Evolutionary conservation across 163 green algal species (phyloP).

Genomic region (Scenedesmus sp.): DNA sequence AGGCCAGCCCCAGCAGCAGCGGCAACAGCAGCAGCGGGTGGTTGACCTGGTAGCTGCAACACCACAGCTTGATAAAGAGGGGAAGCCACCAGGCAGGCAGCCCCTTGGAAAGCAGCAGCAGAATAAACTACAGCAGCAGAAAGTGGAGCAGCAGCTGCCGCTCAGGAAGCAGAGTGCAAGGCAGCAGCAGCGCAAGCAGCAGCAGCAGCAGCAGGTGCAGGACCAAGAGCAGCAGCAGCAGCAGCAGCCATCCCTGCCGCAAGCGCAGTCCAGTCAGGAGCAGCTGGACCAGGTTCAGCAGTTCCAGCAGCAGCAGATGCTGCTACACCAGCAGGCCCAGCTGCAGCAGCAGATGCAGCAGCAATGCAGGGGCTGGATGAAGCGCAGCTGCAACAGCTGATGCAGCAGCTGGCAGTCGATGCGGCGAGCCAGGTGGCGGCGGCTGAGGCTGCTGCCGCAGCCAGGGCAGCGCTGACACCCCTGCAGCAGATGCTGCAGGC

Average conservation of each 20-base stretch:
- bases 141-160: conserved; percentile 11
- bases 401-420: conserved; percentile 22
- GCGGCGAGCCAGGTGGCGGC: conserved; percentile 21
- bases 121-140: conserved; percentile 6
- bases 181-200: conserved; percentile 41
- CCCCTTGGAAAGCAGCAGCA: conserved; percentile 8
- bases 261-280: not conserved
- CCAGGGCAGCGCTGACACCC: conserved; percentile 51
- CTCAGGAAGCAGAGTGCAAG: not conserved
- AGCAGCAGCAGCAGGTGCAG: conserved; percentile 4
- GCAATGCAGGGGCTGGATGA: conserved; percentile 11
- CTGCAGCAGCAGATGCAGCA: conserved; percentile 27
- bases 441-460: not conserved
- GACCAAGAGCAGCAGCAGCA: conserved; percentile 16
- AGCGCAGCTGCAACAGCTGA: conserved; percentile 25
- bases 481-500: conserved; percentile 78
- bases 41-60: not conserved
- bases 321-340: conserved; percentile 3
- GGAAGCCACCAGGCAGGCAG: not conserved
- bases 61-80: not conserved
- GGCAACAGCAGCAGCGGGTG: not conserved
- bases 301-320: conserved; percentile 29
- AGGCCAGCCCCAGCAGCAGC: not conserved
- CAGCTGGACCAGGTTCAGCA: not conserved
- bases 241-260: not conserved